These are phyloP conservation scores for Macrotyloma uniflorum DNA, from an alignment of 306 rosid genomes.

Conservation along the genomic window DNA sequence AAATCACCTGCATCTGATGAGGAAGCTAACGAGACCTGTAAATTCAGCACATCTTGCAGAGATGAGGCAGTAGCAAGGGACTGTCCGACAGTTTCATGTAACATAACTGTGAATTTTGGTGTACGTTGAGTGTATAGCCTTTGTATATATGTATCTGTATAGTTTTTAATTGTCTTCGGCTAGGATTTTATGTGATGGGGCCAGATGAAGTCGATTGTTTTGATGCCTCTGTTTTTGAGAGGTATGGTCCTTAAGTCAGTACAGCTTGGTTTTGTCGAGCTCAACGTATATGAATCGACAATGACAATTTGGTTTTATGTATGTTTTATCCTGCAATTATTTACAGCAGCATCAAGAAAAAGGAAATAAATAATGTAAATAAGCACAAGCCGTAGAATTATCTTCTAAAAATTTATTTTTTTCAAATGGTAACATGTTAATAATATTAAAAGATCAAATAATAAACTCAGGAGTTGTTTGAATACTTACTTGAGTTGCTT, in stretches of 20 bases:
- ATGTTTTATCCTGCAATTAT: background rate
- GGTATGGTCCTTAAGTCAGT: background rate
- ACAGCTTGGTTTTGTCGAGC: background rate
- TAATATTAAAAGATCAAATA: background rate
- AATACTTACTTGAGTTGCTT: background rate
- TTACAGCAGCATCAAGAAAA: background rate
- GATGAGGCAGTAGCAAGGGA: constrained; percentile 40
- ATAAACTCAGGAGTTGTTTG: background rate
- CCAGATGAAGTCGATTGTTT: background rate
- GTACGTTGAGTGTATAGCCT: constrained; percentile 53
- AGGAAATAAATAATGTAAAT: background rate
- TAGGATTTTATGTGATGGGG: background rate
- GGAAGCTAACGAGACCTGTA: background rate
- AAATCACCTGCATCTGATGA: background rate
- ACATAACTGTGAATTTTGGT: constrained; percentile 44
- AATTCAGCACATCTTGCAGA: constrained; percentile 24
- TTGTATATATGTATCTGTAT: constrained; percentile 41
- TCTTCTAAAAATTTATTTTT: too few relatives aligned
- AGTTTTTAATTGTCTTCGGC: constrained; percentile 5
- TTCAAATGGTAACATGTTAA: too few relatives aligned
- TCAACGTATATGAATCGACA: background rate
- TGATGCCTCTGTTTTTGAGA: constrained; percentile 26
- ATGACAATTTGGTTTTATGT: background rate
- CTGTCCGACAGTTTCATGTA: constrained; percentile 34
- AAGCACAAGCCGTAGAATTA: too few relatives aligned